A percentile compares a stretch with the other conserved stretches of the same genome.
Evolutionary conservation across 2,329 filamentous ascomycete genomes (phyloP).

Genomic region (Metarhizium brunneum): DNA sequence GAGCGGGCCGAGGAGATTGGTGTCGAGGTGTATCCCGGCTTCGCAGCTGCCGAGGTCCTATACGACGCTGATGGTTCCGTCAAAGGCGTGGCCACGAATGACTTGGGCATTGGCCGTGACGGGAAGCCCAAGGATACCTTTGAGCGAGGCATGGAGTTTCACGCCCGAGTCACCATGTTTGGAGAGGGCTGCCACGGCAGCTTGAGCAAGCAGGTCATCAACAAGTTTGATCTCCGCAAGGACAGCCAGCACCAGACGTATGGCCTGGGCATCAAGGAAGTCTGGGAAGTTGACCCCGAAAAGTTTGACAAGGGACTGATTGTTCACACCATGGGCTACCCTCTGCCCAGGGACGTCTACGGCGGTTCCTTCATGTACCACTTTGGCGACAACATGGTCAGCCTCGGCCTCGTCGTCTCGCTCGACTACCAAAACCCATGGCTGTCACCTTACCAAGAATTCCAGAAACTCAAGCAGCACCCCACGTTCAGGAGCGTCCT

Average conservation of each 20-base stretch:
- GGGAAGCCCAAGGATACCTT: conserved; percentile 85
- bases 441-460: conserved; percentile 90
- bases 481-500: conserved; percentile 78
- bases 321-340: conserved; percentile 87
- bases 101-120: conserved; percentile 72
- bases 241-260: conserved; percentile 95
- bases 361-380: conserved; percentile 99
- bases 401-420: conserved; percentile 81
- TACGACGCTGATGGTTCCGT: conserved; percentile 83
- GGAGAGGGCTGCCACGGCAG: conserved; percentile 94
- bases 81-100: conserved; percentile 90
- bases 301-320: conserved; percentile 86
- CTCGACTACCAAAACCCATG: conserved; percentile 96
- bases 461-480: conserved; percentile 97
- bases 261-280: conserved; percentile 87
- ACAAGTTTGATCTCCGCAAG: conserved; percentile 82
- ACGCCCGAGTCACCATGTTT: conserved; percentile 83
- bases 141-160: conserved; percentile 97
- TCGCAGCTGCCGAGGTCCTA: conserved; percentile 86
- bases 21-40: conserved; percentile 93
- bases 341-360: conserved; percentile 79
- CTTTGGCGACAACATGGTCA: conserved; percentile 95
- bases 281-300: conserved; percentile 91
- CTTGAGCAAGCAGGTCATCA: conserved; percentile 87
- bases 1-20: conserved; percentile 94